phyloP scores from a whole-genome alignment of 2,329 filamentous ascomycete genomes.

The Bipolaris zeicola region DNA sequence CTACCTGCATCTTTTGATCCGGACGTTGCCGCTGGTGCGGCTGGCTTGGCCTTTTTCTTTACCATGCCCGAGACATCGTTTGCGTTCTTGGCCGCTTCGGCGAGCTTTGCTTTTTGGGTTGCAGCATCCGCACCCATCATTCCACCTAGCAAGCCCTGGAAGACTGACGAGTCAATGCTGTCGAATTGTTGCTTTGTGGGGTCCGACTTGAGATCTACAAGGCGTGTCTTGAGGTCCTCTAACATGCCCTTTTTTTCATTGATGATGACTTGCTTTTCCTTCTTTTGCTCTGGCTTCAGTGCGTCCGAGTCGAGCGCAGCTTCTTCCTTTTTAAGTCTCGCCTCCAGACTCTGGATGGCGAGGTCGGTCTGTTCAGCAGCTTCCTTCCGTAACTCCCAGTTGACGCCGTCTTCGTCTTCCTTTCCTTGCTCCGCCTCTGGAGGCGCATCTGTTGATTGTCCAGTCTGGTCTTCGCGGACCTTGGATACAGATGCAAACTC shows the following conservation, averaged over 20 bases:
- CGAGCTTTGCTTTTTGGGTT: slow-evolving; percentile 67
- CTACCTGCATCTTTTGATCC: slow-evolving; percentile 14
- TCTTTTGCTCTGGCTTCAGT: slow-evolving; percentile 63
- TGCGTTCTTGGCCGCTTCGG: slow-evolving; percentile 74
- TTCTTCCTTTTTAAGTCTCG: slow-evolving; percentile 73
- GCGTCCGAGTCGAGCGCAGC: slow-evolving; percentile 60
- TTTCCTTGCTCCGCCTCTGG: slow-evolving; percentile 39
- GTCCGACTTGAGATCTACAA: slow-evolving; percentile 70
- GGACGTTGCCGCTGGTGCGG: slow-evolving; percentile 16
- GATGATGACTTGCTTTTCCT: slow-evolving; percentile 66
- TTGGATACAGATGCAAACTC: slow-evolving; percentile 86
- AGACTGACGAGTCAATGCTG: slow-evolving; percentile 53
- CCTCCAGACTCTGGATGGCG: slow-evolving; percentile 73
- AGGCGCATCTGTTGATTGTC: slow-evolving; percentile 41
- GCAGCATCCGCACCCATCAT: slow-evolving; percentile 66
- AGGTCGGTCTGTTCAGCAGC: slow-evolving; percentile 73
- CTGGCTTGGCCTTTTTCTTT: slow-evolving; percentile 68
- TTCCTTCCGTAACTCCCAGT: slow-evolving; percentile 73
- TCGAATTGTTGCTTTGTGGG: slow-evolving; percentile 51
- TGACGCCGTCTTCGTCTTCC: slow-evolving; percentile 60
- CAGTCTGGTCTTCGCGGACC: slow-evolving; percentile 58
- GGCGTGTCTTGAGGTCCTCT: slow-evolving; percentile 69
- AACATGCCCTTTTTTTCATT: slow-evolving; percentile 78
- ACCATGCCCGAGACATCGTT: slow-evolving; percentile 77
- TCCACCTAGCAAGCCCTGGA: slow-evolving; percentile 68